A percentile compares a stretch with the other conserved stretches of the same genome.
Evolutionary conservation across 2,329 filamentous ascomycete species (phyloP).

Genomic region (Tolypocladium inflatum): DNA sequence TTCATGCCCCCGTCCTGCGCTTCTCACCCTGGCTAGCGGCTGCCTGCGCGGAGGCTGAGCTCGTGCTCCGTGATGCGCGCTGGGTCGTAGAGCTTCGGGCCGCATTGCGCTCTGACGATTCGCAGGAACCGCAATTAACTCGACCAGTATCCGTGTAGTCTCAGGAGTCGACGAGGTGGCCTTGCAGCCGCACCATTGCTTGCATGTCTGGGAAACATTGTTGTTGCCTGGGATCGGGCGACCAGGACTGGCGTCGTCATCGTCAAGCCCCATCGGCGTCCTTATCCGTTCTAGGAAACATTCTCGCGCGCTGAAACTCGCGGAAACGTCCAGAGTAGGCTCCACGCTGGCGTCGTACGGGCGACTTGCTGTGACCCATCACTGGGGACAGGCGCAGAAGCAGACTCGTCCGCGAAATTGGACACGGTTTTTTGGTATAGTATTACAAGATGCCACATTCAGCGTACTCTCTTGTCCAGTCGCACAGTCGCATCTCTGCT

Average conservation of each 20-base stretch:
- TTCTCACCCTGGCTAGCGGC: not conserved
- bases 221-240: not conserved
- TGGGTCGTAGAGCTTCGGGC: not conserved
- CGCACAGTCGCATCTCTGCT: not conserved
- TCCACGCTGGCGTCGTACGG: not conserved
- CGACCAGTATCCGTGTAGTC: not conserved
- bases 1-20: not conserved
- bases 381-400: not conserved
- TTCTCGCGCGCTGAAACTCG: not conserved
- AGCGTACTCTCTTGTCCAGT: not conserved
- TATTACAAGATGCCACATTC: constrained; percentile 1
- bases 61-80: not conserved
- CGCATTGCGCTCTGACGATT: not conserved
- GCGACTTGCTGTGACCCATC: not conserved
- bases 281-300: not conserved
- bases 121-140: not conserved
- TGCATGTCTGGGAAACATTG: no score
- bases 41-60: not conserved
- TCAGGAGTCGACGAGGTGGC: no score
- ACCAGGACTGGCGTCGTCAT: not conserved
- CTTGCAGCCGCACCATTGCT: no score
- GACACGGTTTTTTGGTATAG: not conserved
- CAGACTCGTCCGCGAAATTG: not conserved
- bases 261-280: not conserved
- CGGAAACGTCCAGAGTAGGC: not conserved